phyloP scores from a whole-genome alignment of 768 basidiomycete genomes.

The Auricularia sp. region DNA sequence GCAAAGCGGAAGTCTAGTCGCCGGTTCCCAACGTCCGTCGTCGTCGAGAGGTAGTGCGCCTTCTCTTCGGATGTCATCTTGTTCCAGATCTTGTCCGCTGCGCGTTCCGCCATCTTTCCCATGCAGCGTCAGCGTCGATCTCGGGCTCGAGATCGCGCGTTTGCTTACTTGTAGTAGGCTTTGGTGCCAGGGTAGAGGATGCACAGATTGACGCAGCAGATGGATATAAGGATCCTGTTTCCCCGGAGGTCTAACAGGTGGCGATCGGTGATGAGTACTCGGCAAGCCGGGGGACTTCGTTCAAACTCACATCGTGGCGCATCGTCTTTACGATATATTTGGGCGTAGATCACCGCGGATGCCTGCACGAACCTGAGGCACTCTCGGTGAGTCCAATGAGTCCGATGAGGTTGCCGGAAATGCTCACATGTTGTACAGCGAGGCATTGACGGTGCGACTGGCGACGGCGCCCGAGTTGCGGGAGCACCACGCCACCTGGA shows the following conservation, averaged over 20 bases:
- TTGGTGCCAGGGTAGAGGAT: neutral
- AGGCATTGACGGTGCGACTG: conserved; percentile 49
- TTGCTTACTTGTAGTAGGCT: neutral
- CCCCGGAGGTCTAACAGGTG: conserved; percentile 24
- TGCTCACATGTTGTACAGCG: conserved; percentile 19
- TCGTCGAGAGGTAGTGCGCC: conserved; percentile 43
- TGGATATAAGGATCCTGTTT: conserved; percentile 45
- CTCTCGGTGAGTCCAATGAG: neutral
- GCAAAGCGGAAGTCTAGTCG: conserved; percentile 55
- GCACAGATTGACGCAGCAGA: conserved; percentile 37
- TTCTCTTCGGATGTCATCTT: conserved; percentile 25
- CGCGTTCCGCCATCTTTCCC: neutral
- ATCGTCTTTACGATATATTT: conserved; percentile 47
- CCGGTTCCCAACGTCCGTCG: conserved; percentile 52
- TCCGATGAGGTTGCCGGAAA: neutral
- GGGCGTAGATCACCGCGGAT: conserved; percentile 36
- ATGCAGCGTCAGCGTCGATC: too few species aligned
- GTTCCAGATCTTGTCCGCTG: conserved; percentile 22
- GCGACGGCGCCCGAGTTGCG: conserved; percentile 52
- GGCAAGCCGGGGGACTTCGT: neutral
- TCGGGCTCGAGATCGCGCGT: too few species aligned
- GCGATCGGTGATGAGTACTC: too few species aligned
- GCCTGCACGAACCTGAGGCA: conserved; percentile 33
- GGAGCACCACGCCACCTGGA: conserved; percentile 46
- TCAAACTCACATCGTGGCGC: conserved; percentile 39